These are phyloP conservation scores for Zangia roseola DNA, from an alignment of 768 basidiomycete species.

Conservation along the genomic window DNA sequence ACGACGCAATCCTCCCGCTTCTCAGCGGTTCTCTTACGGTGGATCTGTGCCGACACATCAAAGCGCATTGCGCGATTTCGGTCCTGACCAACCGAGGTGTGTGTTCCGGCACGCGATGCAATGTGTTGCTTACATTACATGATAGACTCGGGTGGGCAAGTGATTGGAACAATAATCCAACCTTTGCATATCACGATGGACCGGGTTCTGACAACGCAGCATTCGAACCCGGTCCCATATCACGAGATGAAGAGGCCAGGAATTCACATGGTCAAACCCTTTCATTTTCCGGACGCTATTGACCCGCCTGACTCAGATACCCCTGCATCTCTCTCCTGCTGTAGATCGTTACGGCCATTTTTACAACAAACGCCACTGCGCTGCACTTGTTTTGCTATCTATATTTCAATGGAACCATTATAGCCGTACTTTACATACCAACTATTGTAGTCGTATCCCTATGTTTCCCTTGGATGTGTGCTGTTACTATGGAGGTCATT, in stretches of 20 bases:
- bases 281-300: slow-evolving; percentile 17
- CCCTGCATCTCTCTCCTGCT: not conserved
- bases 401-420: slow-evolving; percentile 4
- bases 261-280: slow-evolving; percentile 4
- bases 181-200: slow-evolving; percentile 11
- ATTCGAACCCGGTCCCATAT: slow-evolving; percentile 2
- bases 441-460: slow-evolving; percentile 6
- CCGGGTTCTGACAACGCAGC: slow-evolving; percentile 1
- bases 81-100: slow-evolving; percentile 13
- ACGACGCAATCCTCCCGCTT: not conserved
- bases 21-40: slow-evolving; percentile 6
- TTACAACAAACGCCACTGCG: slow-evolving; percentile 1
- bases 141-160: slow-evolving; percentile 14
- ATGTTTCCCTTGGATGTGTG: not conserved
- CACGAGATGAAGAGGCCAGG: slow-evolving; percentile 4
- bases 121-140: not conserved
- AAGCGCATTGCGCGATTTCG: not conserved
- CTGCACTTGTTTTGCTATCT: slow-evolving; percentile 1
- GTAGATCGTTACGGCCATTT: slow-evolving; percentile 2
- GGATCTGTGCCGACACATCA: slow-evolving; percentile 4
- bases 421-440: slow-evolving; percentile 17
- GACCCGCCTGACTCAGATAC: slow-evolving; percentile 2
- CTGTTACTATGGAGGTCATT: not conserved
- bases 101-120: not conserved
- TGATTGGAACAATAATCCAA: slow-evolving; percentile 19